Base-by-base conservation (phyloP, 148 eudicot species). In the Chenopodium quinoa region DNA sequence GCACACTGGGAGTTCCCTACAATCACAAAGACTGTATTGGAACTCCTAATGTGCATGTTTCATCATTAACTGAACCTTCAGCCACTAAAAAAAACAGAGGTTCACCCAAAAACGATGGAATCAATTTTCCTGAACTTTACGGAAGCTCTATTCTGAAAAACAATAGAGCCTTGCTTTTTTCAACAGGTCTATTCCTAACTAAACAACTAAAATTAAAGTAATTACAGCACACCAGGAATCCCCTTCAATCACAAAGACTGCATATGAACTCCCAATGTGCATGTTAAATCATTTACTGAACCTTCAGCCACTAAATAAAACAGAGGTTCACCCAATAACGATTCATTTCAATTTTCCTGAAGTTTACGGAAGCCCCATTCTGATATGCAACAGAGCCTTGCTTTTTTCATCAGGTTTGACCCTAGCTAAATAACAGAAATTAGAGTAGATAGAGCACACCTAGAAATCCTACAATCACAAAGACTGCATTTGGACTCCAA, bases 401-500 rank as follows among this genome's bases (percentile, higher is more conserved):
- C 90, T 89, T 90, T 90, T 88, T 80, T 80, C 86, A 90, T 82
- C 92, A 90, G 90, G 91, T 87, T 84, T 34, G 9, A 0, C 1
- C 52, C 70, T 11, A 31, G 16, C 47, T 50, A 19, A 9, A n/a
- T 9, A 34, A 56, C 19, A 3, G 6, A 56, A 17, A 12, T 56
- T 56, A 14, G 5, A 14, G 62, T 56, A 14, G 0, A 56, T 56
- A 56, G 4, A 14, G 62, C 12, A 76, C 68, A 76, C 9, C 0
- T 2, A 14, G 32, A 31, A 31, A 31, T 68, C 14, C 2, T 68
- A 29, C 34, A 22, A 5, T 16, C 27, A 4, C 11, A 37, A 22
- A 17, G 4, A 11, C 2, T 3, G 40, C 25, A 62, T 12, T 62
- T 8, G 9, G n/a, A 23, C 16, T 10, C 66, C 11, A 1, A 62